Conservation (phyloP, 768 basidiomycete species). For the Leccinum boreale region DNA sequence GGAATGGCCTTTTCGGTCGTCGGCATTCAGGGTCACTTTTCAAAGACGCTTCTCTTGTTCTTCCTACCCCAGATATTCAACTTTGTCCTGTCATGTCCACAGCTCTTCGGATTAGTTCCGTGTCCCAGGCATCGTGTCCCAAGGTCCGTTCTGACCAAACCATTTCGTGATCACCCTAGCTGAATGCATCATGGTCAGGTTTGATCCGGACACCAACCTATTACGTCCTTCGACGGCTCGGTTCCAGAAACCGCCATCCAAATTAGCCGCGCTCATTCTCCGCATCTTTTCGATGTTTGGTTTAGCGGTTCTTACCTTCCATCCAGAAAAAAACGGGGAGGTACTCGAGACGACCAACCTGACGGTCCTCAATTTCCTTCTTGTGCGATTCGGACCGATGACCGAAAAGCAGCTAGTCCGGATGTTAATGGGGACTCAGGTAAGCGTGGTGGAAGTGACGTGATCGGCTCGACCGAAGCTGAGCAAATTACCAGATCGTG, state of each 20-base stretch:
- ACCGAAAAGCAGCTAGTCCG: constrained; percentile 76
- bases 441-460: constrained; percentile 25
- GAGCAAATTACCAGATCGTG: constrained; percentile 42
- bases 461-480: constrained; percentile 1
- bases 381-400: constrained; percentile 82
- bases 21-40: constrained; percentile 95
- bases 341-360: constrained; percentile 81
- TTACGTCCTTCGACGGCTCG: constrained; percentile 70
- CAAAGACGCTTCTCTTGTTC: constrained; percentile 93
- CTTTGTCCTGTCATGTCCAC: constrained; percentile 90
- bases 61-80: constrained; percentile 99
- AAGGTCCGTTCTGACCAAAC: constrained; percentile 45
- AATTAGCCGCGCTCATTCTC: constrained; percentile 52
- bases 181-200: constrained; percentile 40
- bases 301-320: constrained; percentile 59
- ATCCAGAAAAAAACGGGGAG: constrained; percentile 50
- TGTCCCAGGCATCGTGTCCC: constrained; percentile 95
- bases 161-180: not conserved
- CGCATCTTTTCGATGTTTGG: constrained; percentile 58
- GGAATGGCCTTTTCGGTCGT: constrained; percentile 99
- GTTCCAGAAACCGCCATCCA: constrained; percentile 58
- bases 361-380: constrained; percentile 85
- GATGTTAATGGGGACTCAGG: constrained; percentile 73
- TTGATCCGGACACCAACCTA: constrained; percentile 70
- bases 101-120: constrained; percentile 89